Base-by-base conservation (phyloP, 164 flowering plant genomes). In the Stephania cephalantha region DNA sequence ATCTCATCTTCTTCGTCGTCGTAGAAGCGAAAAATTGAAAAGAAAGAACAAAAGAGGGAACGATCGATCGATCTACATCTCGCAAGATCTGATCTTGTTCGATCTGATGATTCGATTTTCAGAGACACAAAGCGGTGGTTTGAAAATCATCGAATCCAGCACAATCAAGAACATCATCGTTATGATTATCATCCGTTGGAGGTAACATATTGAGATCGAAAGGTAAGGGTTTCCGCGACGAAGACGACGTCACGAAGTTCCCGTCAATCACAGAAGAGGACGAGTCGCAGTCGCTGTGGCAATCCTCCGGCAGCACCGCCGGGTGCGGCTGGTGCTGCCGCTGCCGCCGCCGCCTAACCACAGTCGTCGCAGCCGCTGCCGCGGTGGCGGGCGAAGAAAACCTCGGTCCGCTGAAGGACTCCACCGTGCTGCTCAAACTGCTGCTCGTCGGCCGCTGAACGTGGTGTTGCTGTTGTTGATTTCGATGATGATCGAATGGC, bases 241-340 rank as follows among this genome's bases (percentile, higher is more conserved):
- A 79, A 29, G 92, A 74, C 7, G 84, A 77, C 17, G 2, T 4
- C 42, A 79, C 86, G 9, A 73, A 75, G 68, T 78, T 84, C 11
- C 78, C 90, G 31, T 86, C 94, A 7, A 93, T 75, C 25, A 93
- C 95, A 46, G 95, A 88, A 1, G 94, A 89, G 15, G 95, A 91
- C 1, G 98, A 93, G 35, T 91, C 98, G 66, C 96, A 93, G 75
- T 93, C 94, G 76, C 98, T 93, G 46, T 82, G 92, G 61, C 91
- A 91, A 75, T 90, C 96, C 22, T 88, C 93, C 7, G 87, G 87
- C 25, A 69, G 52, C 15, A 79, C 74, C 74, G 90, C 88, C 70
- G 90, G 90, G 17, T 83, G 64, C 58, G 83, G 77, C 0, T 82
- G 86, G 1, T 4, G 73, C 11, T 76, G 74, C 25, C 45, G 73